Conservation (phyloP, 1,139 yeast genomes). For the Ogataea hybrid region DNA sequence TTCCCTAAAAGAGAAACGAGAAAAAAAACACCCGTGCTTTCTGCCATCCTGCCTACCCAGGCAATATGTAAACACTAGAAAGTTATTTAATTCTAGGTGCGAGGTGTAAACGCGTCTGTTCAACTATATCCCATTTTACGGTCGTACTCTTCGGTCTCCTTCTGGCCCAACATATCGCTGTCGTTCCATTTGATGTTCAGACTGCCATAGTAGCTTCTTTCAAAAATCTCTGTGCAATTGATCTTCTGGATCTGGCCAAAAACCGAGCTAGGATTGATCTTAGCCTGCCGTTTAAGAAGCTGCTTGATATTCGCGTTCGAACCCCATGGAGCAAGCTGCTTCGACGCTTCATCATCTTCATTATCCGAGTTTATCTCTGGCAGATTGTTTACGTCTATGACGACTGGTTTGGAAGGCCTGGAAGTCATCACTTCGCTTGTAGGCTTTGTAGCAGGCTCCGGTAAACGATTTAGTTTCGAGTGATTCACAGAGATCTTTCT, state of each 20-base stretch:
- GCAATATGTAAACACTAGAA: constrained; percentile 16
- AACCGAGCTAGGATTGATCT: constrained; percentile 64
- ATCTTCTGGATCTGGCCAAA: constrained; percentile 81
- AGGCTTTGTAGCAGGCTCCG: constrained; percentile 1
- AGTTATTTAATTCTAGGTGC: constrained; percentile 4
- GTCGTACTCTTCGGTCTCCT: constrained; percentile 52
- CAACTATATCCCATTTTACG: constrained; percentile 44
- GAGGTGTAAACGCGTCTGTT: constrained; percentile 10
- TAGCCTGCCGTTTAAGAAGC: constrained; percentile 54
- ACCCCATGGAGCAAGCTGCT: constrained; percentile 70
- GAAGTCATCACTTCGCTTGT: background rate
- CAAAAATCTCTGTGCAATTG: constrained; percentile 49
- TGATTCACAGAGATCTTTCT: constrained; percentile 18
- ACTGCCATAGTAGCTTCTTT: constrained; percentile 28
- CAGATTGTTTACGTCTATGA: constrained; percentile 21
- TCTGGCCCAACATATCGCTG: constrained; percentile 42
- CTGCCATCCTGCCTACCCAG: constrained; percentile 14
- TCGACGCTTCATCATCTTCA: constrained; percentile 53
- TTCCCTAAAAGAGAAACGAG: constrained; percentile 16
- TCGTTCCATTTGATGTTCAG: constrained; percentile 45
- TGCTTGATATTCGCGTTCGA: constrained; percentile 57
- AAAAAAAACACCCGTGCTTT: constrained; percentile 16
- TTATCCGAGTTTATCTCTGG: constrained; percentile 56
- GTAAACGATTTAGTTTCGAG: constrained; percentile 15
- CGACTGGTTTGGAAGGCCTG: background rate